phyloP scores from a whole-genome alignment of 2,329 filamentous ascomycete genomes.

The Fusarium nematophilum region DNA sequence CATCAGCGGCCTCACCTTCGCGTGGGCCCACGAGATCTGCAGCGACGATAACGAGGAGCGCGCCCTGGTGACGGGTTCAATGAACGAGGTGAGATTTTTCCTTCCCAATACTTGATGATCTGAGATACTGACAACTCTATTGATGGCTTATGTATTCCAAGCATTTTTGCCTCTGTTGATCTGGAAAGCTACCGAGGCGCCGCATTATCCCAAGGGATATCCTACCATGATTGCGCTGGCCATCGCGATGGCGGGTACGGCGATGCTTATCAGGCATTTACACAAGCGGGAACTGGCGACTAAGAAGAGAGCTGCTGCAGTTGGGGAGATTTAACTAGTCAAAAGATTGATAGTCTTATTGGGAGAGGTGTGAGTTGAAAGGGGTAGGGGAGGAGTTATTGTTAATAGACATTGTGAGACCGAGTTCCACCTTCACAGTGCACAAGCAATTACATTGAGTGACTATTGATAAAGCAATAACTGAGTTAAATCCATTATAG shows the following conservation, averaged over 20 bases:
- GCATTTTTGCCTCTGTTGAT: conserved; percentile 75
- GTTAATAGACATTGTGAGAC: background rate
- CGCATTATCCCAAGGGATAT: conserved; percentile 70
- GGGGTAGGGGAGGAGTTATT: background rate
- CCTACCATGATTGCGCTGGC: conserved; percentile 64
- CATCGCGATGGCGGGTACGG: conserved; percentile 59
- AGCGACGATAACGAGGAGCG: conserved; percentile 70
- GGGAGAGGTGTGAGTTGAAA: too few species aligned
- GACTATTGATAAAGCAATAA: too few species aligned
- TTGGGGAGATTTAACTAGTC: conserved; percentile 12
- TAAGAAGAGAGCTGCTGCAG: conserved; percentile 9
- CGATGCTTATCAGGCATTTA: conserved; percentile 60
- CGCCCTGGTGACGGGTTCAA: conserved; percentile 71
- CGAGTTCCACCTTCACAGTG: too few species aligned
- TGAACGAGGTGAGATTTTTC: conserved; percentile 81
- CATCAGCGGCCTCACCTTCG: conserved; percentile 58
- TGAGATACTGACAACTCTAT: too few species aligned
- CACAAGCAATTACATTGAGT: too few species aligned
- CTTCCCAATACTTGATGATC: too few species aligned
- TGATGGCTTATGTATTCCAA: conserved; percentile 75
- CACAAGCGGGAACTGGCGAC: conserved; percentile 55
- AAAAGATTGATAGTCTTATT: too few species aligned
- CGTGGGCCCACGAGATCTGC: conserved; percentile 64
- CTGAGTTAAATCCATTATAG: too few species aligned
- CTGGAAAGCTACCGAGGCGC: conserved; percentile 73